Percentiles rank a stretch among this genome's conserved stretches.
Evolutionary conservation across 2,329 filamentous ascomycete genomes (phyloP).

Genomic region (Lecanicillium sp.): DNA sequence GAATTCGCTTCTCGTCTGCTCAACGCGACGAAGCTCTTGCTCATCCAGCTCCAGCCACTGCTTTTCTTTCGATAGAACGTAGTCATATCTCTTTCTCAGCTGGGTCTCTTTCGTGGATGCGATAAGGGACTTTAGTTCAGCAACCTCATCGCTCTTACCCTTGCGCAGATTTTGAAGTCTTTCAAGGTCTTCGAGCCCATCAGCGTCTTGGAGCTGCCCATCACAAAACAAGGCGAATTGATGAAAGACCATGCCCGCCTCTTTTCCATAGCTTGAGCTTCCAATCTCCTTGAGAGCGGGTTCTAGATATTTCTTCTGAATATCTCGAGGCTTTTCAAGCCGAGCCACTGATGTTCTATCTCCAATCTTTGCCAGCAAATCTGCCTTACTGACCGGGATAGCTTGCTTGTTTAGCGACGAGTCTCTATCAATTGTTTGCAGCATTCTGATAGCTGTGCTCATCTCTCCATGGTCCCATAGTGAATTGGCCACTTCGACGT

Average conservation of each 20-base stretch:
- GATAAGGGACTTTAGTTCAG: slow-evolving; percentile 59
- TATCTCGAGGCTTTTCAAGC: slow-evolving; percentile 82
- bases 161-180: slow-evolving; percentile 73
- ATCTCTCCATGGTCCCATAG: slow-evolving; percentile 94
- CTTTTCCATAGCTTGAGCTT: slow-evolving; percentile 56
- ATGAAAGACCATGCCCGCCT: slow-evolving; percentile 84
- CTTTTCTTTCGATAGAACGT: slow-evolving; percentile 63
- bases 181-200: slow-evolving; percentile 75
- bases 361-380: slow-evolving; percentile 79
- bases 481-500: slow-evolving; percentile 78
- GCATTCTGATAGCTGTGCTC: slow-evolving; percentile 79
- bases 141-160: slow-evolving; percentile 73
- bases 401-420: slow-evolving; percentile 59
- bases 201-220: slow-evolving; percentile 80
- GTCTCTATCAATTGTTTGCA: slow-evolving; percentile 61
- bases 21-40: slow-evolving; percentile 73
- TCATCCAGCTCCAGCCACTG: slow-evolving; percentile 88
- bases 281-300: slow-evolving; percentile 78
- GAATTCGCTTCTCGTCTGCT: slow-evolving; percentile 70
- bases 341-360: slow-evolving; percentile 84
- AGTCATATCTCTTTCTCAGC: slow-evolving; percentile 47
- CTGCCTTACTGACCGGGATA: slow-evolving; percentile 64
- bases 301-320: slow-evolving; percentile 78
- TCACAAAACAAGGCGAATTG: slow-evolving; percentile 96
- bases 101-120: slow-evolving; percentile 42